phyloP scores from a whole-genome alignment of 2,329 filamentous ascomycete genomes.

The Pyrenophora graminea region DNA sequence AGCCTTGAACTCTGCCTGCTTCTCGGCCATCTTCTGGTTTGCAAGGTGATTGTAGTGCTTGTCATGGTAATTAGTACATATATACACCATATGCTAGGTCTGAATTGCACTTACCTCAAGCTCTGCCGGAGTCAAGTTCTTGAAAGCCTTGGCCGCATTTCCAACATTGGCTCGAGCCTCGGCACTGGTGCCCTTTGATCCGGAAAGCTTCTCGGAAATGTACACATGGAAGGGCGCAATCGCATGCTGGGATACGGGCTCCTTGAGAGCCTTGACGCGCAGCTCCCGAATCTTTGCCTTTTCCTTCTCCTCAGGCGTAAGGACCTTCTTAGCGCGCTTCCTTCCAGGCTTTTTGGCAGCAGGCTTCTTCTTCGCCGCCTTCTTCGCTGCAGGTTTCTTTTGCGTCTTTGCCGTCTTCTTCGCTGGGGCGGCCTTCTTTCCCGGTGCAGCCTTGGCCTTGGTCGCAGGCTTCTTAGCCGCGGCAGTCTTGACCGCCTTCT shows the following conservation, averaged over 20 bases:
- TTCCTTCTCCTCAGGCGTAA: slow-evolving; percentile 37
- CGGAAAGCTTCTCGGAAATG: slow-evolving; percentile 23
- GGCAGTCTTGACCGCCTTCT: slow-evolving; percentile 33
- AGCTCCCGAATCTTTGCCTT: slow-evolving; percentile 36
- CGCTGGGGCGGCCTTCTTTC: slow-evolving; percentile 31
- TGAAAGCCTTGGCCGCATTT: slow-evolving; percentile 21
- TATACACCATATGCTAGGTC: background rate
- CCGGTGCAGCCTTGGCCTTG: slow-evolving; percentile 29
- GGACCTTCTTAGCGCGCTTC: slow-evolving; percentile 31
- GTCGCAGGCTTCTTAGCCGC: slow-evolving; percentile 31
- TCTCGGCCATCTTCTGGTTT: slow-evolving; percentile 52
- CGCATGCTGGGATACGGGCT: slow-evolving; percentile 23
- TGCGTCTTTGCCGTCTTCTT: slow-evolving; percentile 12
- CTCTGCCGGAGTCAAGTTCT: slow-evolving; percentile 40
- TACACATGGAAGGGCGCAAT: slow-evolving; percentile 33
- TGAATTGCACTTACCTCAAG: slow-evolving; percentile 34
- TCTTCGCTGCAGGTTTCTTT: slow-evolving; percentile 18
- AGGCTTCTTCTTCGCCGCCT: slow-evolving; percentile 23
- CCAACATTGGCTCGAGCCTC: slow-evolving; percentile 2
- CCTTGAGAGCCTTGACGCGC: slow-evolving; percentile 45
- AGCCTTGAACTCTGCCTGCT: slow-evolving; percentile 51
- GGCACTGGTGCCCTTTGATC: slow-evolving; percentile 2
- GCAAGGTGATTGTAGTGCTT: slow-evolving; percentile 61
- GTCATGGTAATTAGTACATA: slow-evolving; percentile 6
- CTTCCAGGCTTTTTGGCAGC: slow-evolving; percentile 27